These are phyloP conservation scores for Adansonia rubrostipa DNA, from an alignment of 441 rosid species.

Conservation along the genomic window DNA sequence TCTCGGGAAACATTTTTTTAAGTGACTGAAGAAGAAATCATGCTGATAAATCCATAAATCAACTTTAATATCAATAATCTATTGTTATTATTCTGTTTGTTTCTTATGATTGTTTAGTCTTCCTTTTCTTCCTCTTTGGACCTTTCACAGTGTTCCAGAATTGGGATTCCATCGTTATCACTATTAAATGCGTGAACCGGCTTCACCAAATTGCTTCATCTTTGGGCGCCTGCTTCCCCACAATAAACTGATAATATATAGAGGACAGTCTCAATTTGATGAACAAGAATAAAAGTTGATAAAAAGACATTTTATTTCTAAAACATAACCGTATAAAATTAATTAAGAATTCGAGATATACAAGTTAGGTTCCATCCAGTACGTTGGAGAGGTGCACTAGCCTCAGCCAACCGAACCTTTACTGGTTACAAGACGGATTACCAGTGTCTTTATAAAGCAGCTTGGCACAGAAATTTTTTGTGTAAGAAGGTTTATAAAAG, in stretches of 20 bases:
- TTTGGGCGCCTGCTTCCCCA: not conserved
- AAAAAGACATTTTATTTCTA: no score
- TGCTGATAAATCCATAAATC: conserved; percentile 23
- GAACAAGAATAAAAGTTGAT: not conserved
- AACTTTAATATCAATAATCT: conserved; percentile 24
- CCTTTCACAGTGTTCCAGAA: not conserved
- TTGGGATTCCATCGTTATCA: conserved; percentile 7
- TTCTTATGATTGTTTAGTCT: conserved; percentile 21
- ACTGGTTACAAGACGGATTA: not conserved
- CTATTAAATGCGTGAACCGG: conserved; percentile 17
- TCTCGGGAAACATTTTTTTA: not conserved
- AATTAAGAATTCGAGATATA: not conserved
- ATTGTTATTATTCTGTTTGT: conserved; percentile 8
- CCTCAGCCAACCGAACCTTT: not conserved
- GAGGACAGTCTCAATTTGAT: conserved; percentile 13
- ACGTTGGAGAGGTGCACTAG: not conserved
- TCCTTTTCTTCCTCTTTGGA: conserved; percentile 16
- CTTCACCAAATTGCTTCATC: conserved; percentile 17
- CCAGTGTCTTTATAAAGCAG: not conserved
- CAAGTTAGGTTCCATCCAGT: not conserved
- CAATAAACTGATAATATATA: not conserved
- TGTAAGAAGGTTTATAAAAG: not conserved
- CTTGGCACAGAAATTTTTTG: not conserved
- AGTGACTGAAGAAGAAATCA: conserved; percentile 26
- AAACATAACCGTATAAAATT: not conserved